phyloP scores from a whole-genome alignment of 2,329 filamentous ascomycete species.

The Pseudogymnoascus destructans region DNA sequence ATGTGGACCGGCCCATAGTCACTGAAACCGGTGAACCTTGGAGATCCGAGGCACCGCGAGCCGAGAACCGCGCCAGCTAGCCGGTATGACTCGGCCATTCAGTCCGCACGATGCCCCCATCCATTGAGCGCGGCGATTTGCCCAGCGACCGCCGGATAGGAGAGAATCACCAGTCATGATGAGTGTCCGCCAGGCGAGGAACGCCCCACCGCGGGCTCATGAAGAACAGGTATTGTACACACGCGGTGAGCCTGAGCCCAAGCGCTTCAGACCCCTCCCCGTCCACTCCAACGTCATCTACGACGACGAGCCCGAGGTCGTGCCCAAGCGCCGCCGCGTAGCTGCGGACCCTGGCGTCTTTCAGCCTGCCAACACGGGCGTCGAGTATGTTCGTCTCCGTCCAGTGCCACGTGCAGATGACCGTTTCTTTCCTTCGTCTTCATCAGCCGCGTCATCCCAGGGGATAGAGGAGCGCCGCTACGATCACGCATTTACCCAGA shows the following conservation, averaged over 20 bases:
- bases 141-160: neutral
- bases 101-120: neutral
- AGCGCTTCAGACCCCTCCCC: neutral
- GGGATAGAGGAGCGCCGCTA: neutral
- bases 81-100: neutral
- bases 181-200: neutral
- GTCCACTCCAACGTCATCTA: constrained; percentile 7
- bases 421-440: neutral
- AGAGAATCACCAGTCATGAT: neutral
- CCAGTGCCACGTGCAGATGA: neutral
- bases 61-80: constrained; percentile 1
- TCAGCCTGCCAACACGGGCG: neutral
- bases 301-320: neutral
- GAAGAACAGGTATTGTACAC: constrained; percentile 3
- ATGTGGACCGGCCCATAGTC: neutral
- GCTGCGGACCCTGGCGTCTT: neutral
- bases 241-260: constrained; percentile 2
- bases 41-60: neutral
- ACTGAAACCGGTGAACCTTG: neutral
- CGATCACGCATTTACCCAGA: neutral
- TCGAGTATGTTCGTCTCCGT: constrained; percentile 3
- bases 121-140: neutral
- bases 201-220: neutral
- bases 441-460: neutral
- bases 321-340: constrained; percentile 8